Percentiles rank a stretch among this genome's conserved stretches.
Conservation (phyloP, 2,329 filamentous ascomycete genomes). For the Venturia effusa region DNA sequence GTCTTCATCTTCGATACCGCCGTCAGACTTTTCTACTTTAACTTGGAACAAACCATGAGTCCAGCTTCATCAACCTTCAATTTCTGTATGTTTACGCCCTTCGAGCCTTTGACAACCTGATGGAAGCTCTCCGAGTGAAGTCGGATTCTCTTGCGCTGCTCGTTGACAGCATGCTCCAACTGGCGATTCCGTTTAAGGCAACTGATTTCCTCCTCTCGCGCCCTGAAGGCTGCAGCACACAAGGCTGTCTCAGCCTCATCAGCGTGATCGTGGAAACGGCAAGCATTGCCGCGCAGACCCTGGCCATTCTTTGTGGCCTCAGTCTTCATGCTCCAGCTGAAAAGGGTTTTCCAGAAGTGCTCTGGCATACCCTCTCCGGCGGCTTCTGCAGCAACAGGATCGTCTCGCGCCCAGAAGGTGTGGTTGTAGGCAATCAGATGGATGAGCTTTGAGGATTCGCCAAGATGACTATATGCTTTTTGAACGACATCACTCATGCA, state of each 20-base stretch:
- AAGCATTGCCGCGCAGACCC: background rate
- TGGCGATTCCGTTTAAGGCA: background rate
- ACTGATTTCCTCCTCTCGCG: background rate
- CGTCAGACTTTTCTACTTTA: too few relatives aligned
- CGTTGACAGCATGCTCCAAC: background rate
- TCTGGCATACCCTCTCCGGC: background rate
- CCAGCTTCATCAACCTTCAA: background rate
- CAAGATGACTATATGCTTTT: background rate
- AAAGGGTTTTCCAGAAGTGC: background rate
- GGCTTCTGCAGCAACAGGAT: background rate
- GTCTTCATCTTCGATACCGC: too few relatives aligned
- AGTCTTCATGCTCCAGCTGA: background rate
- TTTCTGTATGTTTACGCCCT: background rate
- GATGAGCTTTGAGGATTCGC: background rate
- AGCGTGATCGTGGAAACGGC: background rate
- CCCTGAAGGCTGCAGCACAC: background rate
- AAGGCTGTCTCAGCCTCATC: background rate
- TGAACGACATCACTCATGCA: background rate
- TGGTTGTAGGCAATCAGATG: background rate
- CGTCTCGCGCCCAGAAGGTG: background rate
- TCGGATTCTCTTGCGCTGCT: background rate
- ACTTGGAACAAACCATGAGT: background rate
- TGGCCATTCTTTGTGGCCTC: background rate
- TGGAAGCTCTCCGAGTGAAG: background rate
- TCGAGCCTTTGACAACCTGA: background rate